A percentile compares a stretch with the other conserved stretches of the same genome.
Conservation (phyloP, 495 filamentous ascomycete genomes). For the Tuber umbilicatum region DNA sequence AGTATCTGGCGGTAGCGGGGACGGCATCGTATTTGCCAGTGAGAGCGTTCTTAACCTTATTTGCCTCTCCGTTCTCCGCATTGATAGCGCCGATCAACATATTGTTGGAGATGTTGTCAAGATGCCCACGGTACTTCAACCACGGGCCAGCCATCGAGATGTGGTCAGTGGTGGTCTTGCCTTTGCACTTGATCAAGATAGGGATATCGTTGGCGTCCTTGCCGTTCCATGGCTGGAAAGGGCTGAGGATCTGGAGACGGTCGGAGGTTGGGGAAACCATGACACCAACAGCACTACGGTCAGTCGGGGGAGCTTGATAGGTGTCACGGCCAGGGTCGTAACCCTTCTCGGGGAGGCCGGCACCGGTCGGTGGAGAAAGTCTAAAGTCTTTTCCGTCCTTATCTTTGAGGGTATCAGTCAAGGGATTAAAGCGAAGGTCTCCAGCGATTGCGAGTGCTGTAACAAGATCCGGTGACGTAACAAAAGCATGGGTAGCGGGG, state of each 20-base stretch:
- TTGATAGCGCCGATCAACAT: constrained; percentile 99
- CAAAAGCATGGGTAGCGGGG: constrained; percentile 96
- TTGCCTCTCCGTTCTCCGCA: constrained; percentile 89
- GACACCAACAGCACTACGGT: constrained; percentile 66
- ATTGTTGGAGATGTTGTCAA: constrained; percentile 99
- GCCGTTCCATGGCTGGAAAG: constrained; percentile 85
- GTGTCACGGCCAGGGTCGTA: constrained; percentile 93
- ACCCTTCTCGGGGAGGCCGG: constrained; percentile 70
- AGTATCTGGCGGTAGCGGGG: constrained; percentile 91
- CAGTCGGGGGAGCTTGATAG: constrained; percentile 88
- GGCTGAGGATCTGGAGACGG: constrained; percentile 83
- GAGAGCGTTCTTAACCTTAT: constrained; percentile 91
- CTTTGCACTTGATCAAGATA: constrained; percentile 94
- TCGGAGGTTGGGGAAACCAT: constrained; percentile 83
- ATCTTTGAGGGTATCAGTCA: constrained; percentile 89
- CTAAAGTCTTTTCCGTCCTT: constrained; percentile 96
- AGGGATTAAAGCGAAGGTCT: constrained; percentile 89
- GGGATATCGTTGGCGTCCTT: constrained; percentile 84
- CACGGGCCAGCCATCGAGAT: constrained; percentile 99
- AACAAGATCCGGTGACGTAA: constrained; percentile 95
- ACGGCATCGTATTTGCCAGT: constrained; percentile 79
- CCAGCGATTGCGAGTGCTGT: constrained; percentile 88
- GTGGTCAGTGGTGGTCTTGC: constrained; percentile 99
- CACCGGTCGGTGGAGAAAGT: constrained; percentile 70
- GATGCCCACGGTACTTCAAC: constrained; percentile 99